These are phyloP conservation scores for Trypanosoma rangeli DNA, from an alignment of 208 protist genomes.

Conservation along the genomic window DNA sequence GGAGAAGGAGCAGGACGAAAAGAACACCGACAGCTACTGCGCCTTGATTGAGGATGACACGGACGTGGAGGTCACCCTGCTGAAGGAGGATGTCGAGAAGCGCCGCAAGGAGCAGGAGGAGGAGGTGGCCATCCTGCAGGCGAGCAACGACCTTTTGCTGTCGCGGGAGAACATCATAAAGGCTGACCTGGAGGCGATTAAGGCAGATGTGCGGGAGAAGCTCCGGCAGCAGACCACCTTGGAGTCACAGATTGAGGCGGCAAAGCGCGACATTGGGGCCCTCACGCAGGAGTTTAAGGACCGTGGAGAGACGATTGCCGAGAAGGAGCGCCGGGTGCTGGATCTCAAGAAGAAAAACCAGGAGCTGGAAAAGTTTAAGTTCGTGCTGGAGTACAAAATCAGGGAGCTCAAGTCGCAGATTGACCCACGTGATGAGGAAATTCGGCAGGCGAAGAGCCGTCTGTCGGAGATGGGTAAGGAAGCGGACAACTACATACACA, in stretches of 20 bases:
- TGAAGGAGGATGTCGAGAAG: slow-evolving; percentile 94
- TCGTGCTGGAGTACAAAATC: slow-evolving; percentile 99
- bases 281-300: slow-evolving; percentile 93
- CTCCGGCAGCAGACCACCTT: slow-evolving; percentile 77
- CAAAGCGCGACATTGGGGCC: slow-evolving; percentile 94
- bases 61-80: slow-evolving; percentile 93
- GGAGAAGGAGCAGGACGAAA: slow-evolving; percentile 73
- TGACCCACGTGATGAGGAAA: slow-evolving; percentile 96
- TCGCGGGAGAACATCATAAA: slow-evolving; percentile 91
- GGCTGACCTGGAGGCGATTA: slow-evolving; percentile 92
- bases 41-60: slow-evolving; percentile 94
- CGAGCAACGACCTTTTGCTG: slow-evolving; percentile 82
- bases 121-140: slow-evolving; percentile 82
- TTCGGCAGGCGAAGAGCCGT: slow-evolving; percentile 91
- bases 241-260: slow-evolving; percentile 92
- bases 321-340: slow-evolving; percentile 97
- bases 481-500: slow-evolving; percentile 92
- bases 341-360: slow-evolving; percentile 98
- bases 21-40: slow-evolving; percentile 83
- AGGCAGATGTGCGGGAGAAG: slow-evolving; percentile 85
- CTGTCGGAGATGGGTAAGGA: slow-evolving; percentile 95
- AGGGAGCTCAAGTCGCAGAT: slow-evolving; percentile 98
- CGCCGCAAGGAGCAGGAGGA: slow-evolving; percentile 90
- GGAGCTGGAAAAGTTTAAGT: slow-evolving; percentile 99
- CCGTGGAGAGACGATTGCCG: slow-evolving; percentile 94